Evolutionary conservation across 2,329 filamentous ascomycete species (phyloP), one percentile per base, ranked within the genome.

Genomic region (Colletotrichum tropicale): DNA sequence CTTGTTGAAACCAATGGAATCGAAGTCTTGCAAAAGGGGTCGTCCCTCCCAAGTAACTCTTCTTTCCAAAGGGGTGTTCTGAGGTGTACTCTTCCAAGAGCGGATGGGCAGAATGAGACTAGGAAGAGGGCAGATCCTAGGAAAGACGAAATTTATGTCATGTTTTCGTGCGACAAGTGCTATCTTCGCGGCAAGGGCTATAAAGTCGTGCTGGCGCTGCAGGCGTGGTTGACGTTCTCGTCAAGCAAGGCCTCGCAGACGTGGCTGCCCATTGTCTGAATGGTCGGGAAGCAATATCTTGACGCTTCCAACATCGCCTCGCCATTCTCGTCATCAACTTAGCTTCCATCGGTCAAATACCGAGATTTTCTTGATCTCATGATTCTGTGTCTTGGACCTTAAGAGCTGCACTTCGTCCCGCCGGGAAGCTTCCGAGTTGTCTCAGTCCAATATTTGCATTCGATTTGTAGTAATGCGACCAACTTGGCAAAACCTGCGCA

Each of bases 1-100:
- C 80, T 4, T 83, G 83, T 36, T 86, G 82, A 56, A 86, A 87
- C 84, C 85, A 86, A 2, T 80, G 5, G 81, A 78, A 70, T 86
- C 83, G 65, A 79, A 79, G 64, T 80, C 78, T 28, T 77, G 18
- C 8, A 58, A 26, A 13, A 32, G 70, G 2, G n/a, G 28, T 18
- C 30, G 8, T 15, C 24, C 30, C 9, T 24, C 15, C 16, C 16
- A 28, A 18, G 12, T 60, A 32, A 4, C 18, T 60, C 56, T 8
- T 1, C 10, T 61, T n/a, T 32, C 26, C 10, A 18, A 28, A 4
- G 18, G 9, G 24, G 28, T 18, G 13, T n/a, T 61, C 5, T 28
- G 9, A 30, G 24, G 56, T n/a, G 56, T 26, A 13, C 56, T 32
- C 56, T 61, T 18, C 7, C 56, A n/a, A 61, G 56, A 7, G 28